Conservation (phyloP, 2,329 filamentous ascomycete species). For the Chrysoporthe puriensis region DNA sequence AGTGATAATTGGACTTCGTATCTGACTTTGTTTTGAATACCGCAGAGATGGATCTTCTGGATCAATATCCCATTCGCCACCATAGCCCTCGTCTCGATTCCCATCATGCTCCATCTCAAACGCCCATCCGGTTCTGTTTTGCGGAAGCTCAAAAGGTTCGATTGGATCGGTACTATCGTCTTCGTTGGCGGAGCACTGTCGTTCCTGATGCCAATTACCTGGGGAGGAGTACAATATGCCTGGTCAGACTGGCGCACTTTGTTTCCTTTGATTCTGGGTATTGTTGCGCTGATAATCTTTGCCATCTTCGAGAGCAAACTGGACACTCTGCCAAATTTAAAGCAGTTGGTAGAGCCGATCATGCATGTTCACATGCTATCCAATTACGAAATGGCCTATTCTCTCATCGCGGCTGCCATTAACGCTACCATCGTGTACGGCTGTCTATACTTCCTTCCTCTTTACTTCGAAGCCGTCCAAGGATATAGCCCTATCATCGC, state of each 20-base stretch:
- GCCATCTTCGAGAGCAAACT: neutral
- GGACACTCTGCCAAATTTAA: too few species aligned
- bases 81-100: conserved; percentile 2
- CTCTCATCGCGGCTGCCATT: too few species aligned
- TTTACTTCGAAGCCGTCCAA: conserved; percentile 33
- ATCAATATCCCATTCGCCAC: conserved; percentile 12
- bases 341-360: too few species aligned
- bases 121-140: neutral
- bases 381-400: too few species aligned
- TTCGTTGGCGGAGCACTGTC: neutral
- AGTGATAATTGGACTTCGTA: too few species aligned
- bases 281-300: conserved; percentile 8
- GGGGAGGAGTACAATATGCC: conserved; percentile 15
- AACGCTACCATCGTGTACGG: too few species aligned
- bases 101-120: neutral
- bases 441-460: conserved; percentile 27
- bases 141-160: conserved; percentile 5
- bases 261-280: conserved; percentile 12
- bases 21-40: too few species aligned
- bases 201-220: conserved; percentile 9
- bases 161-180: conserved; percentile 7
- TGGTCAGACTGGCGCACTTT: conserved; percentile 11
- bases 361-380: too few species aligned
- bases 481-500: conserved; percentile 26
- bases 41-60: conserved; percentile 13